phyloP scores from a whole-genome alignment of 345 rosid species.

The Moricandia moricandioides region DNA sequence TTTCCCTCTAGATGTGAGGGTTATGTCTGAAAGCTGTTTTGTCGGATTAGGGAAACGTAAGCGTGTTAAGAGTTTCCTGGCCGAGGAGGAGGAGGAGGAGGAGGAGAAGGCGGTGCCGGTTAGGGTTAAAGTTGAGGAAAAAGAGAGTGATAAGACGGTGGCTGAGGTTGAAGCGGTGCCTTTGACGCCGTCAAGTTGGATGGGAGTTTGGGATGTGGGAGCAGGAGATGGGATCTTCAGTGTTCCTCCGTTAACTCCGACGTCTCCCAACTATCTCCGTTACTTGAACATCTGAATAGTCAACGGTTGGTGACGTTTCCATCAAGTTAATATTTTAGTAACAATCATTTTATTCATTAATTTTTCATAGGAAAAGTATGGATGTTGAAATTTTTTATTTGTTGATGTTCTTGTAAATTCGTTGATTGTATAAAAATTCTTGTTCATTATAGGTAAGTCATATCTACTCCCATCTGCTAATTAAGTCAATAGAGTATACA shows the following conservation, averaged over 20 bases:
- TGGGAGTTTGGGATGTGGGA: conserved; percentile 74
- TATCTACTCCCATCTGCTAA: background rate
- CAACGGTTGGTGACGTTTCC: conserved; percentile 33
- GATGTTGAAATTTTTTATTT: conserved; percentile 24
- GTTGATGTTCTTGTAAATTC: conserved; percentile 6
- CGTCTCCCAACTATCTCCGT: conserved; percentile 56
- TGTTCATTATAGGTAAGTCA: background rate
- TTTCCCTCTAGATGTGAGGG: conserved; percentile 76
- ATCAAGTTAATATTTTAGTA: conserved; percentile 20
- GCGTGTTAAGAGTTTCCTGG: conserved; percentile 4
- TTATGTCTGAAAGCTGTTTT: conserved; percentile 5
- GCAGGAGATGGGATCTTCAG: conserved; percentile 70
- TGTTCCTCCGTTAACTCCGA: conserved; percentile 81
- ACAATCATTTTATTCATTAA: conserved; percentile 32
- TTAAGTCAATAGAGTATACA: conserved; percentile 15
- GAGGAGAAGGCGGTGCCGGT: background rate
- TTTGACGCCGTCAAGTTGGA: conserved; percentile 94
- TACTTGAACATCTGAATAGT: conserved; percentile 23
- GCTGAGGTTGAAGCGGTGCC: conserved; percentile 36
- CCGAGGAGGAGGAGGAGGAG: background rate
- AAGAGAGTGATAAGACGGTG: conserved; percentile 24
- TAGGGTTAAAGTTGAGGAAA: conserved; percentile 45
- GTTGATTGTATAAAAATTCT: background rate
- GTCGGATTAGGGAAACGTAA: conserved; percentile 31
- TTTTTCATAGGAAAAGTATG: background rate